phyloP scores from a whole-genome alignment of 1,139 yeast genomes.

The Yamadazyma aaseri region DNA sequence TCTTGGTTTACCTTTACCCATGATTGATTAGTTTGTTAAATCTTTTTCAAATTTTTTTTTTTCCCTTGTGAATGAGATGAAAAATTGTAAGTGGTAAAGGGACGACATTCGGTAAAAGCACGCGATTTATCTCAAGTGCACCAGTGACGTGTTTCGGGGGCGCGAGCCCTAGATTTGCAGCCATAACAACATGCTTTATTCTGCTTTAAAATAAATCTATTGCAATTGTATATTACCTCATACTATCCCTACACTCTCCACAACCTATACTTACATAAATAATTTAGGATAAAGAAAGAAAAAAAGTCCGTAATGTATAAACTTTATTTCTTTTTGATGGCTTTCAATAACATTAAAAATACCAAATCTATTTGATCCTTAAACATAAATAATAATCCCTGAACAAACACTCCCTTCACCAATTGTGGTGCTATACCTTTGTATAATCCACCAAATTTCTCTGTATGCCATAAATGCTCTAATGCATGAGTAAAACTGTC shows the following conservation, averaged over 20 bases:
- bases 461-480: constrained; percentile 44
- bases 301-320: no score
- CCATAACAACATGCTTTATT: no score
- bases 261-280: no score
- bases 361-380: constrained; percentile 63
- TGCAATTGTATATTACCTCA: no score
- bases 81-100: constrained; percentile 6
- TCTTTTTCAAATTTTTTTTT: constrained; percentile 8
- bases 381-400: constrained; percentile 81
- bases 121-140: not conserved
- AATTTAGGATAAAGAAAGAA: no score
- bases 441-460: constrained; percentile 46
- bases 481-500: constrained; percentile 43
- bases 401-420: constrained; percentile 79
- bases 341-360: constrained; percentile 37
- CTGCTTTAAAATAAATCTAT: no score
- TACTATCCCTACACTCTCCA: no score
- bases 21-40: constrained; percentile 29
- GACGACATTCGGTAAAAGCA: not conserved
- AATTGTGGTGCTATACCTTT: constrained; percentile 83
- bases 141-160: not conserved
- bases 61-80: constrained; percentile 5
- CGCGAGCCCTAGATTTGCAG: not conserved
- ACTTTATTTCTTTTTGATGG: constrained; percentile 24
- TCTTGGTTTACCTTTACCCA: constrained; percentile 96